Base-by-base conservation (phyloP, 148 eudicot species). In the Vaccinium darrowii region DNA sequence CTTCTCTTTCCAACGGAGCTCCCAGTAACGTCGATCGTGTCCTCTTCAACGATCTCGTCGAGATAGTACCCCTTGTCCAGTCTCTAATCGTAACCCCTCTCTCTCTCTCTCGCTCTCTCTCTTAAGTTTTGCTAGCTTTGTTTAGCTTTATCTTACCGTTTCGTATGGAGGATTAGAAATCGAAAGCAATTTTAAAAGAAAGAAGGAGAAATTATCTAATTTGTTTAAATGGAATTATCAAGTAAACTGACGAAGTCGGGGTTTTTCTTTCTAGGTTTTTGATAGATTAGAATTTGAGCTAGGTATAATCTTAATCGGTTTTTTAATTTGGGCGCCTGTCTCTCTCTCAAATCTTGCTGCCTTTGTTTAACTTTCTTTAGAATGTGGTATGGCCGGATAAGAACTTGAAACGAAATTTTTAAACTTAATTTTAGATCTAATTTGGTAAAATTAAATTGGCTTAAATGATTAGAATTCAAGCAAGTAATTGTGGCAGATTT, bases 31-130 rank as follows among this genome's bases (percentile, higher is more conserved):
- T 92, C 85, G 98, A 92, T 85, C 95, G 90, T 15, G 87, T 72
- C 63, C 93, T 93, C 39, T 92, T 85, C 86, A 91, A 91, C 72
- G 92, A 95, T 49, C 92, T 95, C 19, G 95, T 93, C 51, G 90
- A 93, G 89, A 93, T 92, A 8, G 92, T 94, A n/a, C 95, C 98
- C 65, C 95, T 94, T 75, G 93, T 94, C 85, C 95, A 94, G 87
- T 93, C 95, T 7, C 93, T 93, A 82, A 95, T 93, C 33, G 98
- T 95, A 90, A 84, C 13, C 83, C 79, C 81, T 69, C 83, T 54
- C 75, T 69, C 27, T 81, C n/a, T n/a, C n/a, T n/a, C n/a, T n/a
- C n/a, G n/a, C 72, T 76, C 72, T 71, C 77, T 69, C 74, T 79
- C 54, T 76, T 7, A 49, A 18, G 12, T 57, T 87, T 80, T 16